Percentiles rank a stretch among this genome's conserved stretches.
Evolutionary conservation across 192 early-diverging fungal species (phyloP).

Genomic region (Jimgerdemannia lactiflua): DNA sequence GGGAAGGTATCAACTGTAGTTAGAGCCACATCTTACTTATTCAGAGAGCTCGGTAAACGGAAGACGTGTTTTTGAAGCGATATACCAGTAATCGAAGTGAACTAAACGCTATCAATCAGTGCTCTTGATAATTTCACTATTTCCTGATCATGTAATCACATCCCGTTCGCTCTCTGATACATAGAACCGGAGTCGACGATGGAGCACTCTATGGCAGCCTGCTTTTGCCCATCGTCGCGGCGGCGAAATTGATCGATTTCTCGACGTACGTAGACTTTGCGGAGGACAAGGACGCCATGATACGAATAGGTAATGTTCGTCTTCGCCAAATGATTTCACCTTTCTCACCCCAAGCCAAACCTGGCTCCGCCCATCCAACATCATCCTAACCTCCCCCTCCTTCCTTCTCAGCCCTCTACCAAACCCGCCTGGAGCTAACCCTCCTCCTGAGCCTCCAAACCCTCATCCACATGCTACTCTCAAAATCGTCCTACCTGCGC

Average conservation of each 20-base stretch:
- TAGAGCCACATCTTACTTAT: too few species aligned
- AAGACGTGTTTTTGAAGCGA: too few species aligned
- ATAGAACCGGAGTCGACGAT: slow-evolving; percentile 52
- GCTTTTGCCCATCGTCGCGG: slow-evolving; percentile 48
- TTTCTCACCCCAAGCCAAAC: too few species aligned
- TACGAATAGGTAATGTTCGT: slow-evolving; percentile 8
- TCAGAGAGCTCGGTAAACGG: too few species aligned
- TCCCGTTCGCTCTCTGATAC: background rate
- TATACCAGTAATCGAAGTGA: too few species aligned
- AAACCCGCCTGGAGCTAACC: background rate
- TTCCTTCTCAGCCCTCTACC: slow-evolving; percentile 22
- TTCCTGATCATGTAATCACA: too few species aligned
- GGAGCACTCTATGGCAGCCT: slow-evolving; percentile 51
- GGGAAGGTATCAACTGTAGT: too few species aligned
- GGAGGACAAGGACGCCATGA: slow-evolving; percentile 24
- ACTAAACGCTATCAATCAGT: too few species aligned
- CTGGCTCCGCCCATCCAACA: too few species aligned
- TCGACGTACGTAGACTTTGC: slow-evolving; percentile 16
- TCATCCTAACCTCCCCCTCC: slow-evolving; percentile 18
- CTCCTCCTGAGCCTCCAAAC: slow-evolving; percentile 12
- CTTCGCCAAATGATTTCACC: background rate
- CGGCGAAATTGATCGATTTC: slow-evolving; percentile 40
- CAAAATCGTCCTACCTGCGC: background rate
- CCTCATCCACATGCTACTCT: slow-evolving; percentile 25
- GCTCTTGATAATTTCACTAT: too few species aligned